Base-by-base conservation (phyloP, 495 filamentous ascomycete genomes). In the Rusavskia elegans region DNA sequence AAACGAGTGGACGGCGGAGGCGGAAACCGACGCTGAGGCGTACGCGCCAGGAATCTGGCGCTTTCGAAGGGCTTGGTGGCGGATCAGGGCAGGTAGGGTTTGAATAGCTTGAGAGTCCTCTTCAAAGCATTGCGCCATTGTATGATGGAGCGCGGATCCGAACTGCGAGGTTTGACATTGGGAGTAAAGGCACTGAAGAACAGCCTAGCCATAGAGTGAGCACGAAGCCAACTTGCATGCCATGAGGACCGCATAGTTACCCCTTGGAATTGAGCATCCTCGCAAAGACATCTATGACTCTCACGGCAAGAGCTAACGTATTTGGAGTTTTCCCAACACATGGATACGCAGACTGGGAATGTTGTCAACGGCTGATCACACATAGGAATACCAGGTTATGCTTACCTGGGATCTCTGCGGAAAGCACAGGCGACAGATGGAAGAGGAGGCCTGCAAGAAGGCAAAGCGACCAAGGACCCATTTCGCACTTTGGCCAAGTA, bases 251-350 rank as follows among this genome's bases (percentile, higher is more conserved):
- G 58, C 21, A 27, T 40, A 45, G 57, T 42, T 54, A 69, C 61
- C 32, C 57, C 62, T 55, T 67, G 68, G 45, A 65, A 66, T 0
- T 59, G 54, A 3, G 48, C 37, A 35, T 70, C 64, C 39, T 58
- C 54, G 49, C 67, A 66, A n/a, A 66, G 55, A 45, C 64, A 67
- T 48, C 56, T 52, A 5, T 55, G 45, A 36, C 62, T 62, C 10
- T 58, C 52, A 29, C 52, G 51, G 53, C 61, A 60, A 42, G 57
- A 56, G 52, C 55, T 70, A 53, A 70, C 62, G 35, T 61, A 62
- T 53, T 59, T 62, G 21, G 66, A 67, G 44, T 69, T 68, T 20
- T 67, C 67, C 68, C 66, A 66, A 54, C 71, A 74, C n/a, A 32
- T 63, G 1, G 49, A 37, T 4, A 59, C 46, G 46, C 59, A 62